Percentiles rank a stretch among this genome's conserved stretches.
Conservation (phyloP, 2,329 filamentous ascomycete species). For the Neurospora crassa region DNA sequence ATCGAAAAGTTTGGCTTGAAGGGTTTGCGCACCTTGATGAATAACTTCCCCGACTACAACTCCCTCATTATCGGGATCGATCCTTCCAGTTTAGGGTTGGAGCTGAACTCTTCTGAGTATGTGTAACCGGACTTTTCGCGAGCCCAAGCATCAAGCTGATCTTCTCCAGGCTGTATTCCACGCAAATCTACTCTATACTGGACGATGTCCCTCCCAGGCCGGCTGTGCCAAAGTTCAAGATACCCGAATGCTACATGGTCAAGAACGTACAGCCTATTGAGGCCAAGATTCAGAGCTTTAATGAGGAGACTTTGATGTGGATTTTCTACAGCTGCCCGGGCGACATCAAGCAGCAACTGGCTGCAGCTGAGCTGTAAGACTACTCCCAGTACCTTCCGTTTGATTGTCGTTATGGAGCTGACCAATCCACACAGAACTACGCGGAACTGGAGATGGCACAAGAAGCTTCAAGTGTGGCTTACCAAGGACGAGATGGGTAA, state of each 20-base stretch:
- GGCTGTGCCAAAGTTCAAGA: slow-evolving; percentile 43
- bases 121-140: slow-evolving; percentile 17
- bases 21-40: slow-evolving; percentile 53
- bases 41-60: slow-evolving; percentile 53
- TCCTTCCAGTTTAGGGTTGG: slow-evolving; percentile 45
- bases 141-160: slow-evolving; percentile 6
- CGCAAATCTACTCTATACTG: slow-evolving; percentile 51
- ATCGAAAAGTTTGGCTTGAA: slow-evolving; percentile 58
- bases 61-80: slow-evolving; percentile 52
- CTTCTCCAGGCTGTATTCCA: slow-evolving; percentile 39
- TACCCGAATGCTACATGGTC: slow-evolving; percentile 59
- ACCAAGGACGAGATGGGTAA: slow-evolving; percentile 60
- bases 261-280: slow-evolving; percentile 57
- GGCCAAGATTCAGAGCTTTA: slow-evolving; percentile 56
- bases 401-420: slow-evolving; percentile 5
- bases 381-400: background rate
- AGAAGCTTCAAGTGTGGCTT: slow-evolving; percentile 56
- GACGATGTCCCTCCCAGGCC: slow-evolving; percentile 51
- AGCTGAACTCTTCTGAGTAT: slow-evolving; percentile 49
- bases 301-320: slow-evolving; percentile 60
- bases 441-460: slow-evolving; percentile 61
- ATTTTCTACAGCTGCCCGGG: slow-evolving; percentile 60
- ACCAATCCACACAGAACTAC: slow-evolving; percentile 35
- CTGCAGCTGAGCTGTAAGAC: slow-evolving; percentile 52
- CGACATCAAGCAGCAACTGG: slow-evolving; percentile 53